Evolutionary conservation across 768 basidiomycete genomes (phyloP).

Genomic region (Termitomyces sp.): DNA sequence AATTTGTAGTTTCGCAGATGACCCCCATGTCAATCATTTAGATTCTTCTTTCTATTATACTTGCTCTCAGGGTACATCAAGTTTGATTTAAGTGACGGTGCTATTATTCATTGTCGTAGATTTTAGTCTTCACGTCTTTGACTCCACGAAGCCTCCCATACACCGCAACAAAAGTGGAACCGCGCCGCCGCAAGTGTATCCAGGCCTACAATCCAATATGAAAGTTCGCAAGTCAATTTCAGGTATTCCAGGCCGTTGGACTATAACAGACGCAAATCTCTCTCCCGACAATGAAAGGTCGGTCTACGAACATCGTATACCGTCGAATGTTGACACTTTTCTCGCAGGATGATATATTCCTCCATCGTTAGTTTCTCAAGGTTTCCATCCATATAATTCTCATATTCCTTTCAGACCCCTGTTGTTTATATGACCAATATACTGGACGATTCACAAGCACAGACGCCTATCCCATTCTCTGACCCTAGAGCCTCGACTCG

Average conservation of each 20-base stretch:
- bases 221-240: conserved; percentile 57
- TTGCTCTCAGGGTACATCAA: conserved; percentile 67
- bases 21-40: conserved; percentile 17
- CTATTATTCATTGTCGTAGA: conserved; percentile 37
- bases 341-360: conserved; percentile 80
- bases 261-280: conserved; percentile 90
- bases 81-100: background rate
- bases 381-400: background rate
- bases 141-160: conserved; percentile 49
- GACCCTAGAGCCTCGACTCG: conserved; percentile 36
- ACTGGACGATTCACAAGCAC: conserved; percentile 51
- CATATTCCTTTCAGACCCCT: conserved; percentile 42
- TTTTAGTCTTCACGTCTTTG: conserved; percentile 86
- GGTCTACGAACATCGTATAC: conserved; percentile 9
- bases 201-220: conserved; percentile 36
- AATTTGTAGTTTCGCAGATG: background rate
- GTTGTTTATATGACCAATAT: conserved; percentile 74
- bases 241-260: conserved; percentile 80
- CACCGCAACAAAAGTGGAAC: conserved; percentile 15
- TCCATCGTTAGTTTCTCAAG: conserved; percentile 56
- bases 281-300: conserved; percentile 85
- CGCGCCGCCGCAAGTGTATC: conserved; percentile 9
- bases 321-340: background rate
- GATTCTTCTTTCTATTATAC: conserved; percentile 94
- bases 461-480: conserved; percentile 56